Conservation (phyloP, 1,139 yeast genomes). For the Meyerozyma athensensis region DNA sequence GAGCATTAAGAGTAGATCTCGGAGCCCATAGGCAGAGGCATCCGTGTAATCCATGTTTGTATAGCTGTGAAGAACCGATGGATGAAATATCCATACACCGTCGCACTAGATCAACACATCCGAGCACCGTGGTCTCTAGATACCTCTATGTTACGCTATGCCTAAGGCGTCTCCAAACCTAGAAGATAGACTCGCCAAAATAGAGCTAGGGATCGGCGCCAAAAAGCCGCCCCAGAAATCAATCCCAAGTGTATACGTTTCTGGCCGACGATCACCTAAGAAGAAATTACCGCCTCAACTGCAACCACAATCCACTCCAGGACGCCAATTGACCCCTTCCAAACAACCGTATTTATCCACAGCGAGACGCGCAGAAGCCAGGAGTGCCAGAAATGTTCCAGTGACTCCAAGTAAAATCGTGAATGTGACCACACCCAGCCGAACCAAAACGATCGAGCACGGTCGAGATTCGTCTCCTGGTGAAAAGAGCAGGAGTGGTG, state of each 20-base stretch:
- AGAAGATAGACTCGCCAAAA: conserved; percentile 1
- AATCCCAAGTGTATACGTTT: neutral
- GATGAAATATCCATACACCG: conserved; percentile 1
- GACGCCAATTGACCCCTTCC: conserved; percentile 3
- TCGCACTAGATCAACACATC: neutral
- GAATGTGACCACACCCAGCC: neutral
- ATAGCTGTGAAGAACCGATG: neutral
- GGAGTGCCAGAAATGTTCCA: neutral
- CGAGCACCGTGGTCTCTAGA: neutral
- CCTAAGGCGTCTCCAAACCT: conserved; percentile 3
- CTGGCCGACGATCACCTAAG: conserved; percentile 2
- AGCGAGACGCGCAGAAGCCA: conserved; percentile 2
- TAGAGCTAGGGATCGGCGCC: neutral
- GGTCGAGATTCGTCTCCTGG: neutral
- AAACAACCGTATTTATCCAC: conserved; percentile 1
- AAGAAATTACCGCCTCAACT: neutral
- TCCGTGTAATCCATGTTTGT: conserved; percentile 6
- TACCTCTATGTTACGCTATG: neutral
- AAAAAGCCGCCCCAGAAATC: neutral
- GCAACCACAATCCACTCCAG: conserved; percentile 1
- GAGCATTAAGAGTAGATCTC: conserved; percentile 20
- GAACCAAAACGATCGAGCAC: neutral
- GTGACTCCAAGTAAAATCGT: neutral
- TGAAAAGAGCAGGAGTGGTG: neutral
- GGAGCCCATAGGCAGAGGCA: conserved; percentile 13